Evolutionary conservation across 202 grass and related monocot species (phyloP).

Genomic region (Digitaria exilis): DNA sequence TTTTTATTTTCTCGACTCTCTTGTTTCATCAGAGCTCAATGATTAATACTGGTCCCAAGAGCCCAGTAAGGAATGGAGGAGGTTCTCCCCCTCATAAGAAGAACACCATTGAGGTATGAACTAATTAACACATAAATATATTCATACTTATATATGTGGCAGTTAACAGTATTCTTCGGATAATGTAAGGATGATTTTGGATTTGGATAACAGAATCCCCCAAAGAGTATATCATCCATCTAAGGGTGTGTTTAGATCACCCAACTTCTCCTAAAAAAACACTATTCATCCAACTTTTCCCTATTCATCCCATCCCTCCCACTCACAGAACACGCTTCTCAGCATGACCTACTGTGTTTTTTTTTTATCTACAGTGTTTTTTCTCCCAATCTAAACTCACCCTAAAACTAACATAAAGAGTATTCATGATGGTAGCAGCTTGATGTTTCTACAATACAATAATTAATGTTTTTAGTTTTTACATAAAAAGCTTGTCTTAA

Average conservation of each 20-base stretch:
- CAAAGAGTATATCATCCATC: neutral
- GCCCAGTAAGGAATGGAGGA: constrained; percentile 43
- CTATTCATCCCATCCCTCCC: too few relatives aligned
- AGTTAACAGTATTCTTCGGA: neutral
- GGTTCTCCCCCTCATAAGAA: constrained; percentile 51
- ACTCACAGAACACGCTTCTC: too few relatives aligned
- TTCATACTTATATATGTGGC: neutral
- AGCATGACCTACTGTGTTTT: too few relatives aligned
- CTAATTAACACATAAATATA: neutral
- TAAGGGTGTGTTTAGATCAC: too few relatives aligned
- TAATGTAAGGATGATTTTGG: neutral
- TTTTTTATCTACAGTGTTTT: too few relatives aligned
- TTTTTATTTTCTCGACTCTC: neutral
- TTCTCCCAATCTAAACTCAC: too few relatives aligned
- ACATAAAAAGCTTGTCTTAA: neutral
- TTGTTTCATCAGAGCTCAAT: constrained; percentile 23
- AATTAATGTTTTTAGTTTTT: neutral
- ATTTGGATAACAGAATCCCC: neutral
- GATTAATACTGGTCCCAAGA: constrained; percentile 39
- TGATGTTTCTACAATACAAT: neutral
- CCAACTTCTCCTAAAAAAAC: too few relatives aligned
- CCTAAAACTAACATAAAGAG: neutral
- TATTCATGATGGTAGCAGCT: too few relatives aligned
- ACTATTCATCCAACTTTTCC: too few relatives aligned
- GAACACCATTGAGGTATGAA: constrained; percentile 28